Conservation (phyloP, 2,329 filamentous ascomycete species). For the Arthrobotrys entomopaga region DNA sequence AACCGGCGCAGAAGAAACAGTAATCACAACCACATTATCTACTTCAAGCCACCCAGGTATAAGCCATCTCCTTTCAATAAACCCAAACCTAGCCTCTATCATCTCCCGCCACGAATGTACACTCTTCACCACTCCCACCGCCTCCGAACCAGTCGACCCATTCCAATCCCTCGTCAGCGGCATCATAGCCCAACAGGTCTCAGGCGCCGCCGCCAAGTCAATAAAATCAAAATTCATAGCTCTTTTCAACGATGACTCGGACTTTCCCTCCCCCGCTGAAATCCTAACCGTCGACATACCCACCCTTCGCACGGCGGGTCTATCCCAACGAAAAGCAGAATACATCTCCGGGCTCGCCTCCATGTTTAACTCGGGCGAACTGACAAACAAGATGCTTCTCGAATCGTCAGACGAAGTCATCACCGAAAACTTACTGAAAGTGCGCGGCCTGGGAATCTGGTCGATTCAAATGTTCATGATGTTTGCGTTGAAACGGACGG, state of each 20-base stretch:
- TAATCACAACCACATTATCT: neutral
- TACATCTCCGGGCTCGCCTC: constrained; percentile 87
- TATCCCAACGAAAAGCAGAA: constrained; percentile 94
- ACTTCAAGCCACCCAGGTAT: constrained; percentile 37
- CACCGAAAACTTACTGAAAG: constrained; percentile 80
- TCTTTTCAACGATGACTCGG: constrained; percentile 69
- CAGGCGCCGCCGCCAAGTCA: constrained; percentile 85
- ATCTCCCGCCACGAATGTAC: constrained; percentile 68
- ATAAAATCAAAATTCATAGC: constrained; percentile 87
- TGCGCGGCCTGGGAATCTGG: constrained; percentile 88
- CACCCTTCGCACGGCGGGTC: constrained; percentile 80
- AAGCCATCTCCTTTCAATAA: constrained; percentile 38
- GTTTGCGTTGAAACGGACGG: constrained; percentile 92
- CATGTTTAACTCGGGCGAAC: constrained; percentile 79
- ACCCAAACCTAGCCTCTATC: constrained; percentile 34
- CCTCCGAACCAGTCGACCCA: constrained; percentile 83
- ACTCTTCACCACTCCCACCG: constrained; percentile 80
- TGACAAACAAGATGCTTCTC: constrained; percentile 79
- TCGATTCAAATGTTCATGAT: constrained; percentile 98
- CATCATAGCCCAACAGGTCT: constrained; percentile 97
- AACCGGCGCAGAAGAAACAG: neutral
- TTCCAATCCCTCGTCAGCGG: constrained; percentile 84
- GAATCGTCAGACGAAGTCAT: constrained; percentile 86
- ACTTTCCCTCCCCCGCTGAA: constrained; percentile 80
- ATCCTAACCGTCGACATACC: constrained; percentile 74